A percentile compares a stretch with the other conserved stretches of the same genome.
Conservation (phyloP, 225 moss, liverwort and hornwort genomes). For the Marchantia paleacea region DNA sequence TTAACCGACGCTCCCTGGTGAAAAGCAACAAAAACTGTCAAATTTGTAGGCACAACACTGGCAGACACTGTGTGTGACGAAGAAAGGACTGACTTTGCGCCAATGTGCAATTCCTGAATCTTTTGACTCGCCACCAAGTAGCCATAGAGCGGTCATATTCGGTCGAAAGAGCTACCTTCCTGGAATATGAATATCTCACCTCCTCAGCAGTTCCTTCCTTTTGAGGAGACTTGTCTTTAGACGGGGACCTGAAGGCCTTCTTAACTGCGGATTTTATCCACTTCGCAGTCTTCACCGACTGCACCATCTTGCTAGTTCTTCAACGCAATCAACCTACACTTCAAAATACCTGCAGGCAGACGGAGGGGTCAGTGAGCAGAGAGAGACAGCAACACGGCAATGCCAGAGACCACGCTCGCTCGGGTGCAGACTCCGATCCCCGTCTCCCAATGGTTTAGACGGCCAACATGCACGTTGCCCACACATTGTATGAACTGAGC, state of each 20-base stretch:
- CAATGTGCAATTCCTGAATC: neutral
- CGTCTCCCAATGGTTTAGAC: neutral
- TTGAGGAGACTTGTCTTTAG: conserved; percentile 38
- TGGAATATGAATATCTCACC: conserved; percentile 10
- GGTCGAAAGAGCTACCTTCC: neutral
- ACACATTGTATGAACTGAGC: neutral
- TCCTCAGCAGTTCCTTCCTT: conserved; percentile 29
- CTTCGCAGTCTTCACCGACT: conserved; percentile 40
- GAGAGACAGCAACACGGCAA: neutral
- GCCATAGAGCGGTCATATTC: no score
- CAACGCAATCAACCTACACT: neutral
- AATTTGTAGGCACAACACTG: neutral
- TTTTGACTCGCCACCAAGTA: neutral
- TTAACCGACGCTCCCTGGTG: conserved; percentile 11
- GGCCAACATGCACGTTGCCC: neutral
- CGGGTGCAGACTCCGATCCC: neutral
- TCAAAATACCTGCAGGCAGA: conserved; percentile 24
- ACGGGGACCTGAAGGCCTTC: conserved; percentile 44
- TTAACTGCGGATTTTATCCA: conserved; percentile 39
- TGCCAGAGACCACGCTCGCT: neutral
- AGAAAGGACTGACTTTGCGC: no score
- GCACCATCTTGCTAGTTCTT: conserved; percentile 38
- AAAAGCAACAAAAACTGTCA: neutral
- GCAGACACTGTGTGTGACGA: no score
- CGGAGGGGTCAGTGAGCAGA: neutral